Base-by-base conservation (phyloP, 2,329 filamentous ascomycete species). In the Westerdykella ornata region DNA sequence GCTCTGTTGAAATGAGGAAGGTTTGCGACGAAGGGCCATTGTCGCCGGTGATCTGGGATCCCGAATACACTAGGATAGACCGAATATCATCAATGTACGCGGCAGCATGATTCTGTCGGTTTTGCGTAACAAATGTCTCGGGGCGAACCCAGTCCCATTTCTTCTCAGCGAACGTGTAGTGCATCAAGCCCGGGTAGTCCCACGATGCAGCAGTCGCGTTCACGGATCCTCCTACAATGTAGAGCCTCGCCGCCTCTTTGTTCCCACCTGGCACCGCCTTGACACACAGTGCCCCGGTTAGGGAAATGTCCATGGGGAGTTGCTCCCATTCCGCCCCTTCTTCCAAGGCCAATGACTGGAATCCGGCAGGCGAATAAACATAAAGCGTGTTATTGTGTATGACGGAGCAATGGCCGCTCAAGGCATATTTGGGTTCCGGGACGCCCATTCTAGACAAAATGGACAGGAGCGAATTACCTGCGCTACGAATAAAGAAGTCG, bases 381-480 rank as follows among this genome's bases (percentile, higher is more conserved):
- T 94, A 97, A 39, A 97, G 78, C 11, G 81, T 88, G 64, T 88
- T 82, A 60, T 88, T 74, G 70, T 86, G 74, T 47, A 96, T 76
- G 58, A 84, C 79, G 43, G 88, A 88, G 68, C 90, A 97, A 57
- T 86, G 81, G 66, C 82, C 80, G 64, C 81, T 77, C 62, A 96
- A 71, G 48, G 82, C 72, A 60, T 80, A 75, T 39, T 77, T 71
- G 39, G 88, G 88, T 58, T 80, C 69, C 37, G 88, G 87, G 42
- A 83, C 72, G 59, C 80, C 71, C 88, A 94, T 94, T 38, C 36
- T 62, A 42, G 39, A 33, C 5, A 13, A 32, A n/a, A 13, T 5
- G 30, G 13, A 3, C 9, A 13, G 8, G 4, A 15, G 30, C 9
- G 30, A 9, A n/a, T 5, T 8, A 11, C 22, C 8, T 26, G 3